These are phyloP conservation scores for Shiraia sp. DNA, from an alignment of 2,329 filamentous ascomycete species.

Conservation along the genomic window DNA sequence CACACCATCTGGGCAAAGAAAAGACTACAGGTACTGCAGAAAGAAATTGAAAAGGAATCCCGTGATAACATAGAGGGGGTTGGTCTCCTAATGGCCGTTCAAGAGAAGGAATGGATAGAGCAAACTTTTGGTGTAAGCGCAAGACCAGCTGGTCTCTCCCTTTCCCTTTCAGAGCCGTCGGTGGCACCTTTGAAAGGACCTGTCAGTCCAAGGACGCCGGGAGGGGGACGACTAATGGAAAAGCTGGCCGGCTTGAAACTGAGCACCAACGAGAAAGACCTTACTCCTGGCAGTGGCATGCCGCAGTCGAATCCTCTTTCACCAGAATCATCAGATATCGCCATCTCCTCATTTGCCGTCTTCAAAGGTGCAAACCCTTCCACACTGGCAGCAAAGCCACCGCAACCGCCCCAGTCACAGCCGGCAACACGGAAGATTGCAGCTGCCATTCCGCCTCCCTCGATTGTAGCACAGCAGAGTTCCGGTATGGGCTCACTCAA, in stretches of 20 bases:
- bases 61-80: conserved; percentile 77
- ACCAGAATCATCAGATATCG: conserved; percentile 65
- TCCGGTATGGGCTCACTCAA: conserved; percentile 51
- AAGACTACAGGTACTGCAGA: conserved; percentile 72
- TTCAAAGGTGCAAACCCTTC: conserved; percentile 57
- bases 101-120: conserved; percentile 85
- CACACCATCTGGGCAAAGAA: conserved; percentile 92
- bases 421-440: conserved; percentile 38
- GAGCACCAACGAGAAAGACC: conserved; percentile 70
- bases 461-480: conserved; percentile 46
- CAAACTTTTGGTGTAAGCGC: conserved; percentile 71
- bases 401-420: conserved; percentile 38
- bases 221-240: conserved; percentile 72
- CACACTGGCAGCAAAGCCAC: conserved; percentile 48
- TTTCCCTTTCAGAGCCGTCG: conserved; percentile 41
- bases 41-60: conserved; percentile 76
- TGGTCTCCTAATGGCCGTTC: conserved; percentile 78
- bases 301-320: conserved; percentile 57
- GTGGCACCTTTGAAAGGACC: conserved; percentile 55
- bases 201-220: conserved; percentile 62
- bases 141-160: conserved; percentile 46
- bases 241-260: conserved; percentile 80
- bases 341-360: conserved; percentile 62
- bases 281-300: conserved; percentile 52
- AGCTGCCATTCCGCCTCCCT: conserved; percentile 42